A percentile compares a stretch with the other conserved stretches of the same genome.
phyloP scores from a whole-genome alignment of 2,329 filamentous ascomycete species.

The Stagonosporopsis cucurbitacearum region DNA sequence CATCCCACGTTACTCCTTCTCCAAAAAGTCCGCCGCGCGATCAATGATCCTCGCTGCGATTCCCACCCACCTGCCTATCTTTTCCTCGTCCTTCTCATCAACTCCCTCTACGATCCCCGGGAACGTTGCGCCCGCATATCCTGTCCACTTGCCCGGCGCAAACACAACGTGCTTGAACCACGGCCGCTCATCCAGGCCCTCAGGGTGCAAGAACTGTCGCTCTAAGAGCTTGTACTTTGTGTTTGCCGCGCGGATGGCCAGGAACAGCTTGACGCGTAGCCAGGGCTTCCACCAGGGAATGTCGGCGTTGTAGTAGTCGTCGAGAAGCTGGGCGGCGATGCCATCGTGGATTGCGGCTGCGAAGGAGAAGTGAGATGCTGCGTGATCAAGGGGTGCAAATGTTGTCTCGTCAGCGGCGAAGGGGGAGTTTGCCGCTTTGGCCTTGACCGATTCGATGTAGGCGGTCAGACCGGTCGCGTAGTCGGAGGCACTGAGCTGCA shows the following conservation, averaged over 20 bases:
- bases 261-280: constrained; percentile 68
- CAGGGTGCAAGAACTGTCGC: constrained; percentile 75
- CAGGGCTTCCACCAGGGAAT: constrained; percentile 83
- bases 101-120: constrained; percentile 69
- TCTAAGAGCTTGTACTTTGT: constrained; percentile 84
- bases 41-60: constrained; percentile 49
- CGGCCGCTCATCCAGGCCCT: constrained; percentile 76
- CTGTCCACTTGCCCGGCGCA: constrained; percentile 89
- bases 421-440: constrained; percentile 32
- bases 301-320: constrained; percentile 54
- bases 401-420: constrained; percentile 37
- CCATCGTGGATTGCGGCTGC: constrained; percentile 60
- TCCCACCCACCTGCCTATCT: constrained; percentile 51
- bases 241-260: constrained; percentile 72
- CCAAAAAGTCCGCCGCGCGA: constrained; percentile 45
- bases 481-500: constrained; percentile 56
- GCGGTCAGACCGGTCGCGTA: constrained; percentile 52
- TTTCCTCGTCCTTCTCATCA: constrained; percentile 55
- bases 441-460: constrained; percentile 53
- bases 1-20: constrained; percentile 25
- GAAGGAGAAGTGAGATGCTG: constrained; percentile 58
- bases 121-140: constrained; percentile 78
- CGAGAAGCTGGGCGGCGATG: constrained; percentile 54
- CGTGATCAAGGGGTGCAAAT: constrained; percentile 53
- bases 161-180: constrained; percentile 98